Evolutionary conservation across 345 rosid genomes (phyloP).

Genomic region (Chamaenerion angustifolium): DNA sequence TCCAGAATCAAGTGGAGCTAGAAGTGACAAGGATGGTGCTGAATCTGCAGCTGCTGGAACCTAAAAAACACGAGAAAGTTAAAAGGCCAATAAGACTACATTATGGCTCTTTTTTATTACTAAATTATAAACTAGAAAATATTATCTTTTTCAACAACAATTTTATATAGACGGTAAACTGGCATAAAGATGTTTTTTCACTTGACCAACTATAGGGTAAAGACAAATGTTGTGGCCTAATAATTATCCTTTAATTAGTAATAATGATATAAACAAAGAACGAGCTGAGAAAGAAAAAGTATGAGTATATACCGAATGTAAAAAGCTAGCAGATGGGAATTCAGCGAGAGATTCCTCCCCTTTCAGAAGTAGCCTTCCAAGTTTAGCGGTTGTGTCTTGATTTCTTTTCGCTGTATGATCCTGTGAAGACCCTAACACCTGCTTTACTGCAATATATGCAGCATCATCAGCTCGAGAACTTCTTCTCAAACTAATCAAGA

Average conservation of each 20-base stretch:
- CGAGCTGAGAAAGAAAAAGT: background rate
- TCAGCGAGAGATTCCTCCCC: constrained; percentile 81
- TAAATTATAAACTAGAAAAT: too few relatives aligned
- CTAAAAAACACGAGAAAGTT: constrained; percentile 21
- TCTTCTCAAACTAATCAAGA: constrained; percentile 69
- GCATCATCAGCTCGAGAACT: constrained; percentile 57
- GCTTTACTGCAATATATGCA: constrained; percentile 45
- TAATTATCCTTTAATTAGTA: too few relatives aligned
- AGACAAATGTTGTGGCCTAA: too few relatives aligned
- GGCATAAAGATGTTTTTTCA: too few relatives aligned
- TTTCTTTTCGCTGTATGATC: constrained; percentile 25
- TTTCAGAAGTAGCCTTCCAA: constrained; percentile 34
- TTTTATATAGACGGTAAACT: background rate
- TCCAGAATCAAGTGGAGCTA: constrained; percentile 51
- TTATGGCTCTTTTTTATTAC: too few relatives aligned
- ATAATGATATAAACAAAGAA: too few relatives aligned
- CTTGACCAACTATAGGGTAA: too few relatives aligned
- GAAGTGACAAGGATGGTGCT: constrained; percentile 64
- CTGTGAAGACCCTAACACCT: constrained; percentile 40
- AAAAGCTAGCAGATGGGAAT: constrained; percentile 81
- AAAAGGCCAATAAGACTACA: too few relatives aligned
- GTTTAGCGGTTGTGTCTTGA: constrained; percentile 21
- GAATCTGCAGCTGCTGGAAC: constrained; percentile 82
- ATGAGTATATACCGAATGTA: constrained; percentile 43
- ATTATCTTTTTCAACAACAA: too few relatives aligned